A percentile compares a stretch with the other conserved stretches of the same genome.
These are phyloP conservation scores for Penicillium coffeae DNA, from an alignment of 495 filamentous ascomycete species.

Conservation along the genomic window DNA sequence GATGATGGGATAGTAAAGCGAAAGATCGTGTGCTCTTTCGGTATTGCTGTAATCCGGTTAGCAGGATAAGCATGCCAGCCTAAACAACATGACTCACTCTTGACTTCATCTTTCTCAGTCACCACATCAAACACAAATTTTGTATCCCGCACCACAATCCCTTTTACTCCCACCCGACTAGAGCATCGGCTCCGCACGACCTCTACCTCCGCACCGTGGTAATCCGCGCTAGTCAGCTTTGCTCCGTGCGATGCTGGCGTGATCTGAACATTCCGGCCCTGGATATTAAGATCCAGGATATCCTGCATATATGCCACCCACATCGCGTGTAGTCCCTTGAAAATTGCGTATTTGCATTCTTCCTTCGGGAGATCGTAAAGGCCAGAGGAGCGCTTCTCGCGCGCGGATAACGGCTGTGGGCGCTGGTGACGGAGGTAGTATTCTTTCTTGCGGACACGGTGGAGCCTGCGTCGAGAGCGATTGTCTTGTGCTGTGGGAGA, in stretches of 20 bases:
- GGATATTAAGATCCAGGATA: slow-evolving; percentile 50
- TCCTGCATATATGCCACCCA: slow-evolving; percentile 85
- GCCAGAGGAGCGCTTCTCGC: slow-evolving; percentile 66
- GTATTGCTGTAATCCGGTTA: slow-evolving; percentile 51
- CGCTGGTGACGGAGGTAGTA: slow-evolving; percentile 57
- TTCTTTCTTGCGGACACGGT: slow-evolving; percentile 52
- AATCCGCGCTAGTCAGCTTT: slow-evolving; percentile 78
- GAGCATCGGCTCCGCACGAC: slow-evolving; percentile 78
- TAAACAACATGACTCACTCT: slow-evolving; percentile 48
- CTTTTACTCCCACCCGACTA: slow-evolving; percentile 73
- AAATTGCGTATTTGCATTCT: slow-evolving; percentile 69
- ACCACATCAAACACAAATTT: slow-evolving; percentile 84
- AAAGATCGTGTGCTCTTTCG: slow-evolving; percentile 88
- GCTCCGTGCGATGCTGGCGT: slow-evolving; percentile 53
- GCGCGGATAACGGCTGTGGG: slow-evolving; percentile 74
- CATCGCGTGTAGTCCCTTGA: slow-evolving; percentile 68
- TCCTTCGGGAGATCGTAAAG: slow-evolving; percentile 69
- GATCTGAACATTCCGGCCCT: slow-evolving; percentile 38
- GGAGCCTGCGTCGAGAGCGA: slow-evolving; percentile 58
- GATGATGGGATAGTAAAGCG: slow-evolving; percentile 64
- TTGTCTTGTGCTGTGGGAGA: slow-evolving; percentile 59
- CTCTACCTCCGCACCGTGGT: slow-evolving; percentile 81
- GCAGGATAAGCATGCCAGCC: too few species aligned
- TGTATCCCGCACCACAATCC: slow-evolving; percentile 85
- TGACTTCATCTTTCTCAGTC: slow-evolving; percentile 57